These are phyloP conservation scores for Fusarium floridanum DNA, from an alignment of 2,329 filamentous ascomycete species.

Conservation along the genomic window DNA sequence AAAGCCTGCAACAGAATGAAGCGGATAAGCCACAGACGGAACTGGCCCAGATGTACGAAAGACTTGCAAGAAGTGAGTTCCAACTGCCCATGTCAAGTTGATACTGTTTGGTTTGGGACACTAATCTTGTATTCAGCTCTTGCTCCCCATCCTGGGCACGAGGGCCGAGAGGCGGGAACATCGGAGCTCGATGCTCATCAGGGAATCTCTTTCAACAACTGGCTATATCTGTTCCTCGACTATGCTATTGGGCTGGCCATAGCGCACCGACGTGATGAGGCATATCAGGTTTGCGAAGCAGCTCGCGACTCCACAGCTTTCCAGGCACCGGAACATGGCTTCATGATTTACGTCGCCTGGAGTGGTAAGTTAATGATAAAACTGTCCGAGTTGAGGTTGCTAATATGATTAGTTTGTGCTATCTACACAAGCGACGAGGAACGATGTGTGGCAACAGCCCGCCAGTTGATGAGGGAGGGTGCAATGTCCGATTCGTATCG, in stretches of 20 bases:
- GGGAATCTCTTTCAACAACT: slow-evolving; percentile 83
- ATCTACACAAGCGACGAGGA: slow-evolving; percentile 85
- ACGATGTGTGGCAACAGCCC: slow-evolving; percentile 77
- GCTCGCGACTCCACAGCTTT: slow-evolving; percentile 87
- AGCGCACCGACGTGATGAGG: slow-evolving; percentile 74
- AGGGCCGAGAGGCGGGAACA: slow-evolving; percentile 43
- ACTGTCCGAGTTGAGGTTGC: background rate
- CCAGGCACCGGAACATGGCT: slow-evolving; percentile 75
- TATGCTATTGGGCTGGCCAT: slow-evolving; percentile 84
- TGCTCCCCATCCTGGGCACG: slow-evolving; percentile 47
- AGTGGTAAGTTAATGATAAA: slow-evolving; percentile 65
- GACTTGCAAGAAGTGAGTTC: slow-evolving; percentile 66
- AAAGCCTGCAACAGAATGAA: slow-evolving; percentile 37
- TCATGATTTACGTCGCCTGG: slow-evolving; percentile 82
- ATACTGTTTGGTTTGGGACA: background rate
- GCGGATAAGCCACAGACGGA: slow-evolving; percentile 55
- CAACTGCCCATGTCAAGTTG: background rate
- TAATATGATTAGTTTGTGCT: slow-evolving; percentile 75
- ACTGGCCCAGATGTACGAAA: slow-evolving; percentile 67
- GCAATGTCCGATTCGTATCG: slow-evolving; percentile 87
- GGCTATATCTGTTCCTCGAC: slow-evolving; percentile 91
- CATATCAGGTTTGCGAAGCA: slow-evolving; percentile 84
- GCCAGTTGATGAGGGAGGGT: slow-evolving; percentile 87
- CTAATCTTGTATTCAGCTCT: slow-evolving; percentile 48
- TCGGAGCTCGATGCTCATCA: slow-evolving; percentile 68